phyloP scores from a whole-genome alignment of 148 eudicot species.

The Rhododendron simsii region DNA sequence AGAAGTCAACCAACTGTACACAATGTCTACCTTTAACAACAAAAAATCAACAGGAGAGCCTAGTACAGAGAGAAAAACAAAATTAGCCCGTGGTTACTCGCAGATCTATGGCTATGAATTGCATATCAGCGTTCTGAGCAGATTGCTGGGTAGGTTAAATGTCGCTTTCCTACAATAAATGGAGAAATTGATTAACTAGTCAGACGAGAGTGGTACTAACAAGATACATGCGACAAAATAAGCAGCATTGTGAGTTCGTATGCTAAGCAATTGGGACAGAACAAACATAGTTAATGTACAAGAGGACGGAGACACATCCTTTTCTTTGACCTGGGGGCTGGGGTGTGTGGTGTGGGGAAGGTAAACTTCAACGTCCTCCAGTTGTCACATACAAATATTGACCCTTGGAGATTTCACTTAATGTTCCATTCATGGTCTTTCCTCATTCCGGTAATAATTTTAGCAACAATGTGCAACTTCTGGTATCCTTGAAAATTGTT shows the following conservation, averaged over 20 bases:
- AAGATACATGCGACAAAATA: not conserved
- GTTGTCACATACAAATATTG: too few species aligned
- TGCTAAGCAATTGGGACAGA: not conserved
- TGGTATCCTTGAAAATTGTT: not conserved
- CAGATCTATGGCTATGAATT: not conserved
- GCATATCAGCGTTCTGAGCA: too few species aligned
- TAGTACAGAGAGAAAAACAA: not conserved
- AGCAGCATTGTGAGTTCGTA: not conserved
- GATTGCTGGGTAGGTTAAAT: not conserved
- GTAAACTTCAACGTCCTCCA: not conserved
- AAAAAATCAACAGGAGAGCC: not conserved
- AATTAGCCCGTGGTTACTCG: not conserved
- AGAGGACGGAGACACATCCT: not conserved
- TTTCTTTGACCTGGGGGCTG: not conserved
- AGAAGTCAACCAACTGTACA: conserved; percentile 6
- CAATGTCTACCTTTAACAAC: not conserved
- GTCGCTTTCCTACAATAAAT: not conserved
- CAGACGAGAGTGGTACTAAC: not conserved
- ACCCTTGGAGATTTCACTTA: not conserved
- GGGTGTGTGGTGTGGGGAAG: not conserved
- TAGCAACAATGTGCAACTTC: not conserved
- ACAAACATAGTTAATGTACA: not conserved
- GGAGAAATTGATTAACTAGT: not conserved
- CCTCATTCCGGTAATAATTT: not conserved
- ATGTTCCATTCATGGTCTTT: not conserved